Evolutionary conservation across 2,329 filamentous ascomycete species (phyloP), one percentile per base, ranked within the genome.

Genomic region (Dactylonectria macrodidyma): DNA sequence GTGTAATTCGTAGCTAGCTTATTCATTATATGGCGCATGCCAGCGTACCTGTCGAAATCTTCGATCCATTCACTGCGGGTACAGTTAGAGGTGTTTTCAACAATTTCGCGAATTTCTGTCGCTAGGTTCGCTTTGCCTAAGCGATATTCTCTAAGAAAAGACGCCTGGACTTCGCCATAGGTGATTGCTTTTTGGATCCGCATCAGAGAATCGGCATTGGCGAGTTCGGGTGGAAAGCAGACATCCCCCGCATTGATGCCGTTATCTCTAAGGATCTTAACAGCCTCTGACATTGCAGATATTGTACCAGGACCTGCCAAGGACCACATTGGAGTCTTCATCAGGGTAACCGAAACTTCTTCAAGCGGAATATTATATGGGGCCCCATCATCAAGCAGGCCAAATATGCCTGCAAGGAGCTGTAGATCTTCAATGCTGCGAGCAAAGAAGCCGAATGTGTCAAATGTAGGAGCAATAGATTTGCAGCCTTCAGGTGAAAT

Each of bases 371-470:
- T 41, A 2, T 14, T 16, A 5, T 41, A 11, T 1, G 14, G 38
- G 38, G 38, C 10, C 1, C 14, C 16, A 16, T 41, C 38, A 11
- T 41, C 38, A 4, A 4, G 38, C 3, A 41, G 38, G 38, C 5
- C 79, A 60, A 91, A 89, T 0, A 86, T 79, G 5, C 85, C 84
- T 0, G 85, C 82, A 0, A 92, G 77, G 0, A 91, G 76, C 54
- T 88, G 77, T 2, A 92, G 75, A 69, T 92, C 90, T 2, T 84
- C 84, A 0, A 89, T 80, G 8, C 81, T 84, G 0, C 90, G 84
- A 0, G 87, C 83, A 65, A 86, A 90, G 2, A 69, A 77, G 0
- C 90, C 90, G 1, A 90, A 64, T 0, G 89, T 92, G 73, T 92
- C 90, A 6, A 89, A 90, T 77, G 1, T 65, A 0, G 65, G 3